A percentile compares a stretch with the other conserved stretches of the same genome.
These are phyloP conservation scores for Pseudonitzschia multistriata DNA, from an alignment of 108 stramenopile genomes.

Conservation along the genomic window DNA sequence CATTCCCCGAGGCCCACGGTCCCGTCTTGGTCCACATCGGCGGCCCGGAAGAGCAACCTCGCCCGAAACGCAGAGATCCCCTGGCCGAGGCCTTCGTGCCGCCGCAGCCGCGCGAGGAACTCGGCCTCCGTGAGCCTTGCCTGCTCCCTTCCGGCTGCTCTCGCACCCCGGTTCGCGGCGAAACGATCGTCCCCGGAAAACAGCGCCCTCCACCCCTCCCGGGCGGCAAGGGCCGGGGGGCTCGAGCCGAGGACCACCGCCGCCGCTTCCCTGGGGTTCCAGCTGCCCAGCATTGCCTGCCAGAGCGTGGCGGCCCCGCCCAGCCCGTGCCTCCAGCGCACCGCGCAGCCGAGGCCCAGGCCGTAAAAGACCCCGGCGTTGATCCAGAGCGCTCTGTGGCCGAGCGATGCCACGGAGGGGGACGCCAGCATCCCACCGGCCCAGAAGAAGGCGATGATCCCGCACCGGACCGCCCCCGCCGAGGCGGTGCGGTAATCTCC, in stretches of 20 bases:
- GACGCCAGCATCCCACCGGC: slow-evolving; percentile 24
- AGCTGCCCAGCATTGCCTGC: slow-evolving; percentile 35
- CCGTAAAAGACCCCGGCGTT: slow-evolving; percentile 33
- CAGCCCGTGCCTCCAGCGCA: slow-evolving; percentile 24
- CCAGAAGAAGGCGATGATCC: slow-evolving; percentile 25
- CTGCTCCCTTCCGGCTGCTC: no score
- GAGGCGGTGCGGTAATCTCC: slow-evolving; percentile 26
- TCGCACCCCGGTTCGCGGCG: no score
- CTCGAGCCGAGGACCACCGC: no score
- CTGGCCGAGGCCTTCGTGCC: slow-evolving; percentile 33
- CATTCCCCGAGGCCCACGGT: slow-evolving; percentile 34
- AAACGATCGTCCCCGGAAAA: no score
- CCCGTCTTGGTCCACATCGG: slow-evolving; percentile 33
- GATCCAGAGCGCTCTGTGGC: slow-evolving; percentile 20
- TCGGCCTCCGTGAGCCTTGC: no score
- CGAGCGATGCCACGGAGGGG: background rate
- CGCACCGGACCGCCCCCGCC: slow-evolving; percentile 20
- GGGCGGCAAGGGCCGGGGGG: no score
- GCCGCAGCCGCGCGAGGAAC: slow-evolving; percentile 3
- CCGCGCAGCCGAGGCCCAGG: slow-evolving; percentile 22
- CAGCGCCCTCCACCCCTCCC: no score
- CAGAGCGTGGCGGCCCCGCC: slow-evolving; percentile 15
- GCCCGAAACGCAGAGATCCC: slow-evolving; percentile 13
- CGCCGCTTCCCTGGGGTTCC: slow-evolving; percentile 42
- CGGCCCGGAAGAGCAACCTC: slow-evolving; percentile 13